These are phyloP conservation scores for Pestalotiopsis sp. DNA, from an alignment of 2,329 filamentous ascomycete species.

Conservation along the genomic window DNA sequence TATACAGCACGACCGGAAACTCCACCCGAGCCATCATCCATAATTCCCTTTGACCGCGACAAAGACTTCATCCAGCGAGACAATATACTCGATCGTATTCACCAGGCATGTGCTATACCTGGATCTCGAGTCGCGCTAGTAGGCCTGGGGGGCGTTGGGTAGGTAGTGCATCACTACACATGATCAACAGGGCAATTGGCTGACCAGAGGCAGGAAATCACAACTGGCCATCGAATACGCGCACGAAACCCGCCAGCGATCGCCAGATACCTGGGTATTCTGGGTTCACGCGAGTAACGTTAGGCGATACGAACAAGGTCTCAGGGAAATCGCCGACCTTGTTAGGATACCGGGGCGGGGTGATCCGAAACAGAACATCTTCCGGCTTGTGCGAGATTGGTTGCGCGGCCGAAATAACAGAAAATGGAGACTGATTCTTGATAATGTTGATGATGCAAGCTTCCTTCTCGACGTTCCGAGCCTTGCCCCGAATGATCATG, in stretches of 20 bases:
- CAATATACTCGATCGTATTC: background rate
- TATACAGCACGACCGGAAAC: background rate
- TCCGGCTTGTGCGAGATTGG: constrained; percentile 31
- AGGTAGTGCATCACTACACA: background rate
- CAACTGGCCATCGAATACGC: constrained; percentile 21
- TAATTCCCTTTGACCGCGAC: constrained; percentile 2
- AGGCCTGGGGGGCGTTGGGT: background rate
- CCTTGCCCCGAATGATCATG: constrained; percentile 24
- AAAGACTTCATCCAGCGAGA: background rate
- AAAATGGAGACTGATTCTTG: constrained; percentile 38
- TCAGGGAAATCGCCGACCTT: constrained; percentile 31
- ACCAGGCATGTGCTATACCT: background rate
- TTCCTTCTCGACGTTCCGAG: constrained; percentile 25
- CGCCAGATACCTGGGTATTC: background rate
- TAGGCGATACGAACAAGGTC: constrained; percentile 34
- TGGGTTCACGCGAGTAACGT: constrained; percentile 20
- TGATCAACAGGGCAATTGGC: background rate
- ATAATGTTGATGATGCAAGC: constrained; percentile 37
- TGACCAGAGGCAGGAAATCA: constrained; percentile 15
- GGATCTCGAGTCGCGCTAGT: constrained; percentile 7
- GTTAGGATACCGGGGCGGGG: constrained; percentile 29
- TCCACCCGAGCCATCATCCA: background rate
- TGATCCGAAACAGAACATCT: background rate
- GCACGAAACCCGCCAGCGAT: background rate
- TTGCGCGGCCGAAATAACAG: constrained; percentile 29